Conservation (phyloP, 2,329 filamentous ascomycete species). For the Penicillium oxalicum region DNA sequence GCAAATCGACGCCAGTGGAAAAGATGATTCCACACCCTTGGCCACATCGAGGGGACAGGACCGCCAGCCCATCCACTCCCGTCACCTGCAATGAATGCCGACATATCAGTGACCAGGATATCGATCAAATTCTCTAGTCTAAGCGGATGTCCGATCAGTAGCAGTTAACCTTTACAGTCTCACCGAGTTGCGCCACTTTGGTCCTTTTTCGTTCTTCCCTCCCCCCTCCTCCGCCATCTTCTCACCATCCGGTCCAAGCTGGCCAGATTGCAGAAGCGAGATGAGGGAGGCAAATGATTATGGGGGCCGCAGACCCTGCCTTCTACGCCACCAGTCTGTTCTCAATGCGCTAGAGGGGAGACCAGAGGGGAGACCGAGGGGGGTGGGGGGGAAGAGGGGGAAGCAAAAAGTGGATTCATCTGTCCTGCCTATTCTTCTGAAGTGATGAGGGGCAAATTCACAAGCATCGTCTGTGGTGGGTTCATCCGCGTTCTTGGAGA, state of each 20-base stretch:
- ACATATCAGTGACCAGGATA: conserved; percentile 8
- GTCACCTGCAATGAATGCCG: conserved; percentile 6
- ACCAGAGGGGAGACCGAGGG: too few relatives aligned
- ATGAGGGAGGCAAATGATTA: conserved; percentile 8
- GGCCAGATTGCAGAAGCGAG: conserved; percentile 8
- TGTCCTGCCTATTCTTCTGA: background rate
- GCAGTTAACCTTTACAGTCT: background rate
- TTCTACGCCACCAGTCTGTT: conserved; percentile 11
- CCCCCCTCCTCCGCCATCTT: too few relatives aligned
- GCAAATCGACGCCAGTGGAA: too few relatives aligned
- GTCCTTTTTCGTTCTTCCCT: too few relatives aligned
- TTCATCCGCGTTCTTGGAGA: background rate
- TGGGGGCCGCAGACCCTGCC: conserved; percentile 5
- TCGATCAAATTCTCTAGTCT: background rate
- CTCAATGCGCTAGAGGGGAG: conserved; percentile 1
- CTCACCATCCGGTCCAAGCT: conserved; percentile 6
- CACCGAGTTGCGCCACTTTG: background rate
- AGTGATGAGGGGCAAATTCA: conserved; percentile 8
- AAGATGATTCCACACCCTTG: background rate
- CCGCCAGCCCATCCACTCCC: background rate
- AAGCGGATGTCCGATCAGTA: conserved; percentile 1
- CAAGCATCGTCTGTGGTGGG: conserved; percentile 5
- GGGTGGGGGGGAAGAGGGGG: too few relatives aligned
- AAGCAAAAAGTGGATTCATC: background rate
- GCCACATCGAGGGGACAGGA: background rate